A percentile compares a stretch with the other conserved stretches of the same genome.
phyloP scores from a whole-genome alignment of 2,329 filamentous ascomycete species.

The Epichloe amarillans region DNA sequence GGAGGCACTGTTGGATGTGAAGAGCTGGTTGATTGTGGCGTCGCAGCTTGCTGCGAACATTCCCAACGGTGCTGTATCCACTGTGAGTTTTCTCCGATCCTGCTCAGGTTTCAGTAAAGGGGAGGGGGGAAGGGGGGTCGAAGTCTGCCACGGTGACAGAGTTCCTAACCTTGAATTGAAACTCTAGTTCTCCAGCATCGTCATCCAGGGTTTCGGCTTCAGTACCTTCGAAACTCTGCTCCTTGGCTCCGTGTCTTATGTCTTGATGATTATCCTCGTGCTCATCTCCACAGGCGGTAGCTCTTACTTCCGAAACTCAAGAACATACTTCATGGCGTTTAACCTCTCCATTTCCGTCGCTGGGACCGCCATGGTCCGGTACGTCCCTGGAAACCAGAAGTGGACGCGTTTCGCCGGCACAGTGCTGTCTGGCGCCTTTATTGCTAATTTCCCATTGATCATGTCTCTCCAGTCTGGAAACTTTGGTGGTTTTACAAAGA shows the following conservation, averaged over 20 bases:
- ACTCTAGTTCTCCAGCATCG: constrained; percentile 14
- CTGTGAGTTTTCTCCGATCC: constrained; percentile 8
- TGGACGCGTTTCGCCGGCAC: constrained; percentile 16
- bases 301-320: constrained; percentile 12
- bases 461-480: constrained; percentile 46
- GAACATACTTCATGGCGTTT: constrained; percentile 15
- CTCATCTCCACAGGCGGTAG: constrained; percentile 11
- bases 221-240: constrained; percentile 11
- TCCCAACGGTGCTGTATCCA: constrained; percentile 17
- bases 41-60: constrained; percentile 15
- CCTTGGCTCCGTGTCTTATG: constrained; percentile 9
- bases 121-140: too few relatives aligned
- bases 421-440: constrained; percentile 41
- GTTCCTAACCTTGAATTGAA: background rate
- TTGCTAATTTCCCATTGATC: constrained; percentile 28
- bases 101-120: background rate
- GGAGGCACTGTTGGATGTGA: constrained; percentile 14
- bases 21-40: constrained; percentile 15
- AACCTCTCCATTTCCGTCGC: constrained; percentile 10
- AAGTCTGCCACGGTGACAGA: background rate
- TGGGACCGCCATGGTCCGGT: constrained; percentile 14
- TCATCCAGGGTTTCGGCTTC: constrained; percentile 14
- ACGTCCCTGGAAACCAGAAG: constrained; percentile 6
- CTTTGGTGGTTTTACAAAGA: constrained; percentile 50
- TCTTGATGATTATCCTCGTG: constrained; percentile 13